Percentiles rank a stretch among this genome's conserved stretches.
Evolutionary conservation across 176 grass and related monocot species (phyloP).

Genomic region (Alopecurus myosuroides): DNA sequence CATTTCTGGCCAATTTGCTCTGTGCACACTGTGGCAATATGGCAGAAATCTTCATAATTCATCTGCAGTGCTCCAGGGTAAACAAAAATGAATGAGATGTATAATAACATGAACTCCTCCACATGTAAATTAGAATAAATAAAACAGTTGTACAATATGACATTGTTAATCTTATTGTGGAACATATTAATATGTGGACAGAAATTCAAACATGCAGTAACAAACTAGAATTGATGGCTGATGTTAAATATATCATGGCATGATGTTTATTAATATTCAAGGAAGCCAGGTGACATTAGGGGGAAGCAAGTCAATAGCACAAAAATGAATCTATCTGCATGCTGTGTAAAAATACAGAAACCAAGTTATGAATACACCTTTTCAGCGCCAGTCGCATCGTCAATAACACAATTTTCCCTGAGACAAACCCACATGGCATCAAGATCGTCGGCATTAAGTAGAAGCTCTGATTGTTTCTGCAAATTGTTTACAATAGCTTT

Average conservation of each 20-base stretch:
- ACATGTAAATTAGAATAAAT: background rate
- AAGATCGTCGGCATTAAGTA: constrained; percentile 97
- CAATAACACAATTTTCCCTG: constrained; percentile 99
- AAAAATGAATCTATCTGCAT: background rate
- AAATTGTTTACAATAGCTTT: constrained; percentile 19
- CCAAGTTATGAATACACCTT: constrained; percentile 45
- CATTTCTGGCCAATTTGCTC: constrained; percentile 99
- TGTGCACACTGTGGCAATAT: constrained; percentile 91
- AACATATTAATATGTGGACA: background rate
- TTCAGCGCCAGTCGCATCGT: constrained; percentile 92
- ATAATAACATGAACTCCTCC: background rate
- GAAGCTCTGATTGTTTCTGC: constrained; percentile 98
- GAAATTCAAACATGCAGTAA: background rate
- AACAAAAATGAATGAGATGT: constrained; percentile 15
- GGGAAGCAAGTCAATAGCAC: background rate
- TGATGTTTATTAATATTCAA: background rate
- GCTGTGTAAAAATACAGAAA: background rate
- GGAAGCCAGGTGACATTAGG: background rate
- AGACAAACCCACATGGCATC: constrained; percentile 99
- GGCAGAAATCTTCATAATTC: constrained; percentile 99
- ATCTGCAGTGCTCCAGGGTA: constrained; percentile 53
- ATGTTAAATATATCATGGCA: background rate
- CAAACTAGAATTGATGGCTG: background rate
- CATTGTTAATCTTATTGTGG: background rate
- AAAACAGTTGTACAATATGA: background rate